Conservation (phyloP, 2,329 filamentous ascomycete genomes). For the Leptographium radiaticola region DNA sequence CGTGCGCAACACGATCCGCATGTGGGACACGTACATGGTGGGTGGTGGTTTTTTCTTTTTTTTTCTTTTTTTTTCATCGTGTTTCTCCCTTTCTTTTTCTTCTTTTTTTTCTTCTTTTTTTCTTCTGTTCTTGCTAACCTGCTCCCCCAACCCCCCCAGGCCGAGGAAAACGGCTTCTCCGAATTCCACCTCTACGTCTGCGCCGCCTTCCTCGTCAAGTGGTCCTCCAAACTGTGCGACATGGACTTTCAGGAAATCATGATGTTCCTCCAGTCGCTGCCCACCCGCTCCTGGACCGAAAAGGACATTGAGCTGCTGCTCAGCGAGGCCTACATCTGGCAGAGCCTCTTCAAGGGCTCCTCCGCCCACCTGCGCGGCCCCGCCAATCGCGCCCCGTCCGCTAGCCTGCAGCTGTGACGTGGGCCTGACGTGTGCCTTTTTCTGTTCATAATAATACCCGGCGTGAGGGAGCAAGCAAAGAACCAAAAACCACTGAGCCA, state of each 20-base stretch:
- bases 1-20: slow-evolving; percentile 89
- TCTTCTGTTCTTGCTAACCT: not conserved
- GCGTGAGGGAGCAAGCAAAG: too few species aligned
- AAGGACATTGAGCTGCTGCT: slow-evolving; percentile 94
- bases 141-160: slow-evolving; percentile 47
- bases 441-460: not conserved
- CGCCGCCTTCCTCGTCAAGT: slow-evolving; percentile 94
- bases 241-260: slow-evolving; percentile 99
- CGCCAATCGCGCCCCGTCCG: slow-evolving; percentile 24
- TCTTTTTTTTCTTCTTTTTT: not conserved
- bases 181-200: slow-evolving; percentile 98
- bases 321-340: slow-evolving; percentile 97
- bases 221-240: slow-evolving; percentile 85
- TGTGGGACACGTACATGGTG: slow-evolving; percentile 99
- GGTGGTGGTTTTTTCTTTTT: slow-evolving; percentile 17
- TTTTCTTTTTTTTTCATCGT: not conserved
- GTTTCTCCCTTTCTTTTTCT: not conserved
- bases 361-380: slow-evolving; percentile 64
- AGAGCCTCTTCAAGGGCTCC: slow-evolving; percentile 90
- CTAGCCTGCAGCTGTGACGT: slow-evolving; percentile 25
- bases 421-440: not conserved
- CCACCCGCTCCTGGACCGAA: slow-evolving; percentile 89
- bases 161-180: slow-evolving; percentile 96
- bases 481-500: not conserved
- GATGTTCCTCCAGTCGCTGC: slow-evolving; percentile 96